Conservation (phyloP, 768 basidiomycete genomes). For the Termitomyces sp. region DNA sequence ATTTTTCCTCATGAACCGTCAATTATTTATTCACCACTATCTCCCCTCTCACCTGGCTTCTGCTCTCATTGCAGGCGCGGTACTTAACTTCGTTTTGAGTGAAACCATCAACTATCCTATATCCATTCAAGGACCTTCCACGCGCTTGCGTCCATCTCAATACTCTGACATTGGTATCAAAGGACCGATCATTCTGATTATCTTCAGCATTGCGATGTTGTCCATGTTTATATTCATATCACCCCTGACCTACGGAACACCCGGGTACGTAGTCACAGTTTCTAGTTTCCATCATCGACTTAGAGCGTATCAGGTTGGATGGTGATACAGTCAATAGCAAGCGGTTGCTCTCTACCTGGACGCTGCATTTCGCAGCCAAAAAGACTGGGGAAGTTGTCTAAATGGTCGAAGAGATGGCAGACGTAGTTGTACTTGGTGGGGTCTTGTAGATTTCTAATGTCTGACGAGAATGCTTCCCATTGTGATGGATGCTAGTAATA, state of each 20-base stretch:
- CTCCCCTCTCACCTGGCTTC: conserved; percentile 95
- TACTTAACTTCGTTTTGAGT: conserved; percentile 85
- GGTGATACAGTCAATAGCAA: conserved; percentile 84
- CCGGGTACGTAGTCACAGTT: conserved; percentile 59
- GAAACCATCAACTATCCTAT: conserved; percentile 92
- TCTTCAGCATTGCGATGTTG: conserved; percentile 60
- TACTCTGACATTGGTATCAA: conserved; percentile 77
- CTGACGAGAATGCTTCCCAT: background rate
- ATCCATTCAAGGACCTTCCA: conserved; percentile 70
- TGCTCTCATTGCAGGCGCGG: conserved; percentile 87
- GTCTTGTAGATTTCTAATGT: conserved; percentile 17
- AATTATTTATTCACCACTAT: conserved; percentile 97
- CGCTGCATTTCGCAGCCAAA: conserved; percentile 88
- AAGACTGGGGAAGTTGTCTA: conserved; percentile 39
- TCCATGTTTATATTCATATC: conserved; percentile 71
- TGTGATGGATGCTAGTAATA: background rate
- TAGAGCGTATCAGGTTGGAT: conserved; percentile 54
- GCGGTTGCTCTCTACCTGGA: conserved; percentile 86
- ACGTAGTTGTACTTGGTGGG: conserved; percentile 9
- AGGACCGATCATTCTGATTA: conserved; percentile 60
- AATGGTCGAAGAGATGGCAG: conserved; percentile 1
- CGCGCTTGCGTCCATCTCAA: conserved; percentile 48
- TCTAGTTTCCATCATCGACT: conserved; percentile 14
- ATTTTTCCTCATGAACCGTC: conserved; percentile 97
- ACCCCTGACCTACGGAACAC: conserved; percentile 95